These are phyloP conservation scores for Aureobasidium namibiae DNA, from an alignment of 2,329 filamentous ascomycete species.

Conservation along the genomic window DNA sequence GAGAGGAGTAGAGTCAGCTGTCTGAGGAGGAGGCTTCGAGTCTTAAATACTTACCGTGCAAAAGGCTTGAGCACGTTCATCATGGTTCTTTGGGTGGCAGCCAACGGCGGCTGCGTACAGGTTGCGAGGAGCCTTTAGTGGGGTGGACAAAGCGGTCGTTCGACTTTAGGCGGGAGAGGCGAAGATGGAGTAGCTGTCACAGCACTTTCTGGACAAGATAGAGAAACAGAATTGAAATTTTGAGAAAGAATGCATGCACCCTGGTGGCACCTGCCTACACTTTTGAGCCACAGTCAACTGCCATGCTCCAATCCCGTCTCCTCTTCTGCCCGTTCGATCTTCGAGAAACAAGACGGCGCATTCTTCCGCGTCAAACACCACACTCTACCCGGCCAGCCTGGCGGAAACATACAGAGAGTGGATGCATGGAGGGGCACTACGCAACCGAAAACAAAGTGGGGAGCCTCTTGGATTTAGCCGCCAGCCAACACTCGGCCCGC, in stretches of 20 bases:
- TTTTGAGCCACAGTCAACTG: constrained; percentile 7
- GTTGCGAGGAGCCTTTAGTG: neutral
- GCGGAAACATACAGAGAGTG: neutral
- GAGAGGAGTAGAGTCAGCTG: constrained; percentile 11
- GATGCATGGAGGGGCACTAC: constrained; percentile 8
- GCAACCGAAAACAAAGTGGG: neutral
- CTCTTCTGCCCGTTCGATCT: neutral
- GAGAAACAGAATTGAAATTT: neutral
- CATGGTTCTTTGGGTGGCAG: constrained; percentile 2
- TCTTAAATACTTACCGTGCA: constrained; percentile 10
- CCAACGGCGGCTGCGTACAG: constrained; percentile 10
- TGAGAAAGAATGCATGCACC: constrained; percentile 1
- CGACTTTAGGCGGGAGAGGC: constrained; percentile 10
- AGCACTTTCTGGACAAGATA: neutral
- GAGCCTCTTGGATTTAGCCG: too few species aligned
- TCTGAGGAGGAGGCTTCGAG: neutral
- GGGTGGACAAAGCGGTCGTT: constrained; percentile 2
- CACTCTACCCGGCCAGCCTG: neutral
- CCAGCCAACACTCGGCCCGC: constrained; percentile 10
- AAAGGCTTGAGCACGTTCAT: constrained; percentile 15
- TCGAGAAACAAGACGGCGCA: neutral
- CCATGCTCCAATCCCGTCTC: neutral
- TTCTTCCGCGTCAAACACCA: neutral
- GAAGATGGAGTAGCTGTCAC: constrained; percentile 7
- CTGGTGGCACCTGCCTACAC: constrained; percentile 10